phyloP scores from a whole-genome alignment of 257 asterid genomes.

The Cordia subcordata region DNA sequence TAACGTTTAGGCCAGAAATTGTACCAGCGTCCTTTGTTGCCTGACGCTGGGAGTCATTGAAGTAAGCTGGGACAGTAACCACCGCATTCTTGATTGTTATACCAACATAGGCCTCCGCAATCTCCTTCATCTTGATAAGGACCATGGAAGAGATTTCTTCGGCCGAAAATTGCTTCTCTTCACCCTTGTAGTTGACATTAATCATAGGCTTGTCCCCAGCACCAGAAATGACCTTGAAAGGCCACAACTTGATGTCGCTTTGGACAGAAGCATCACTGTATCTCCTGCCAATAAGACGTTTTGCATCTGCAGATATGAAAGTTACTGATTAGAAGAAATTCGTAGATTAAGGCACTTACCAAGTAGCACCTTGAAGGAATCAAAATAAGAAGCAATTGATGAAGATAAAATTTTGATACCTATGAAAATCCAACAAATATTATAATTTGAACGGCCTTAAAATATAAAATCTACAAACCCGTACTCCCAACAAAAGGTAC shows the following conservation, averaged over 20 bases:
- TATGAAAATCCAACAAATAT: too few species aligned
- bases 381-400: too few species aligned
- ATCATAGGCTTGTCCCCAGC: constrained; percentile 31
- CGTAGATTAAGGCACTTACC: too few species aligned
- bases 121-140: constrained; percentile 26
- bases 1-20: constrained; percentile 35
- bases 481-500: too few species aligned
- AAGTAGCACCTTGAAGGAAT: too few species aligned
- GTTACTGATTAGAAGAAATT: too few species aligned
- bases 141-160: constrained; percentile 30
- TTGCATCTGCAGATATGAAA: constrained; percentile 18
- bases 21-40: constrained; percentile 47
- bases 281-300: constrained; percentile 29
- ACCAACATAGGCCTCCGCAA: constrained; percentile 26
- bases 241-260: constrained; percentile 25
- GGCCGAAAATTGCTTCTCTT: constrained; percentile 26
- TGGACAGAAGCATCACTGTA: constrained; percentile 21
- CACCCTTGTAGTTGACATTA: constrained; percentile 28
- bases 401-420: too few species aligned
- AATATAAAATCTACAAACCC: too few species aligned
- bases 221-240: constrained; percentile 26
- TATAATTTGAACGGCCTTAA: too few species aligned
- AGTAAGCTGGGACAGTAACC: constrained; percentile 42
- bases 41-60: constrained; percentile 42
- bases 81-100: constrained; percentile 37